phyloP scores from a whole-genome alignment of 345 rosid genomes.

The Hypericum perforatum region DNA sequence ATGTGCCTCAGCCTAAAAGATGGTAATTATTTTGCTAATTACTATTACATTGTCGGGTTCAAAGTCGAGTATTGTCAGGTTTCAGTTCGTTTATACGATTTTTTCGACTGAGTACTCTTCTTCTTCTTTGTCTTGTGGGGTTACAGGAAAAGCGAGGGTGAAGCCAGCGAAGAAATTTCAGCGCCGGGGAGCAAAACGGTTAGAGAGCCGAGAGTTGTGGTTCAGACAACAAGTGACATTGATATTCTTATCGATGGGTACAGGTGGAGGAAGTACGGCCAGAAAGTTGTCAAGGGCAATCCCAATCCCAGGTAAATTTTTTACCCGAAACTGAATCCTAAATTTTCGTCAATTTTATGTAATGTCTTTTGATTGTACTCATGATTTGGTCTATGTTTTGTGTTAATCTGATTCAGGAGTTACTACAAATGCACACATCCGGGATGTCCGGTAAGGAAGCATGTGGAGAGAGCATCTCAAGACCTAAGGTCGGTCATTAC shows the following conservation, averaged over 20 bases:
- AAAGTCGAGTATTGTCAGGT: no score
- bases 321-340: not conserved
- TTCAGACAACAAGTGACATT: no score
- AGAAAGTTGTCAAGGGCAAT: no score
- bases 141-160: slow-evolving; percentile 64
- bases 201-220: slow-evolving; percentile 4
- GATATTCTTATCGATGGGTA: no score
- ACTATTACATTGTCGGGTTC: no score
- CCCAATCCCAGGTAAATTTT: no score
- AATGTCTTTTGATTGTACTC: not conserved
- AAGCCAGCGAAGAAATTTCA: slow-evolving; percentile 59
- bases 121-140: slow-evolving; percentile 11
- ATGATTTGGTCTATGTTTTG: not conserved
- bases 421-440: slow-evolving; percentile 77
- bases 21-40: slow-evolving; percentile 31
- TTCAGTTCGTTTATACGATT: no score
- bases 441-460: slow-evolving; percentile 86
- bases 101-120: not conserved
- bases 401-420: slow-evolving; percentile 34
- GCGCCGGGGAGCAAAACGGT: slow-evolving; percentile 54
- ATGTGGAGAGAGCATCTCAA: slow-evolving; percentile 82
- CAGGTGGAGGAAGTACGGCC: no score
- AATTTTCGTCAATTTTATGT: no score
- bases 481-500: slow-evolving; percentile 81
- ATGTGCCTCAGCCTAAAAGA: slow-evolving; percentile 74